Base-by-base conservation (phyloP, 2,329 filamentous ascomycete genomes). In the Basipetospora chlamydospora region DNA sequence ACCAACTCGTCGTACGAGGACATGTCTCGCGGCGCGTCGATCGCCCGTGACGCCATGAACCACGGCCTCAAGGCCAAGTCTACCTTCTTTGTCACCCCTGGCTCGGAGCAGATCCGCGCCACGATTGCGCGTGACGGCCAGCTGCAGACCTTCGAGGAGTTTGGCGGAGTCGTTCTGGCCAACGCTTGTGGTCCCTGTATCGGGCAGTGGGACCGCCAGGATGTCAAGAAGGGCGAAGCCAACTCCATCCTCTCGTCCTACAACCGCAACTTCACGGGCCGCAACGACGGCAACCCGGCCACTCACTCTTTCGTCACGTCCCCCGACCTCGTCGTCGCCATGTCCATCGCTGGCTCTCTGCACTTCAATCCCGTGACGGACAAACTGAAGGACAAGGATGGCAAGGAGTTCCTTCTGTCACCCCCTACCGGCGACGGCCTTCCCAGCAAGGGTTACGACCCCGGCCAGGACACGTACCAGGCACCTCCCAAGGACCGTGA, bases 211-310 rank as follows among this genome's bases (percentile, higher is more conserved):
- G 86, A 95, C 55, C 81, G 90, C 48, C 70, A 67, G 46, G 88
- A 96, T 49, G 85, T 95, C 39, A 81, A 87, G 73, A 95, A 96
- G 76, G 88, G 88, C 47, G 78, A 83, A 50, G 68, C 86, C 52
- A 98, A 98, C 77, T 92, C 86, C 6, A 98, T 98, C 59, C 70
- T 98, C 57, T 95, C 87, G 32, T 96, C 90, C 20, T 98, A 95
- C 79, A 98, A 98, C 80, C 86, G 90, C 64, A 96, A 98, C 77
- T 96, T 98, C 70, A 96, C 88, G 43, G 88, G 88, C 47, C 85
- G 90, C 57, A 96, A 96, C 61, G 87, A 94, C 49, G 86, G 83
- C 47, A 96, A 94, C 72, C 86, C 86, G 28, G 85, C 85, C 38
- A 94, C 86, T 35, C 86, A 93, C 68, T 84, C 84, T 40, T 94